Conservation (phyloP, 768 basidiomycete genomes). For the Cystofilobasidium ferigula region DNA sequence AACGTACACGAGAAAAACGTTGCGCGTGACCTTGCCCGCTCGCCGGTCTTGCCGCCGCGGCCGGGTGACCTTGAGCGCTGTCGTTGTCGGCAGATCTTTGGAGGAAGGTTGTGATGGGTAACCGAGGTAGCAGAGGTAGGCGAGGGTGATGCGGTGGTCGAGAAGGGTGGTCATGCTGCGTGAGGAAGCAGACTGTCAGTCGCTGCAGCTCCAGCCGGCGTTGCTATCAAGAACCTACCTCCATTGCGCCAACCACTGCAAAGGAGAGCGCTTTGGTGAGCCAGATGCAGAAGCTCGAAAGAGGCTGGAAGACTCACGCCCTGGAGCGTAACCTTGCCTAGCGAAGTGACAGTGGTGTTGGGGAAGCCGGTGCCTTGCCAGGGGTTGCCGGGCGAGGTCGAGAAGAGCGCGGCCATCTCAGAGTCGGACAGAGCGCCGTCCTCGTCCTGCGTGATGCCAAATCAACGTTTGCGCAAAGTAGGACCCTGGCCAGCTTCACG, state of each 20-base stretch:
- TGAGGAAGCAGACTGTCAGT: not conserved
- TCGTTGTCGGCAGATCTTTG: slow-evolving; percentile 45
- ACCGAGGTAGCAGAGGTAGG: slow-evolving; percentile 91
- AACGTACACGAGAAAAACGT: slow-evolving; percentile 82
- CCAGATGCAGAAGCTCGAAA: no score
- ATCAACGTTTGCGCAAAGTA: no score
- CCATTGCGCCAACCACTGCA: slow-evolving; percentile 96
- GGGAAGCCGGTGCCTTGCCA: slow-evolving; percentile 87
- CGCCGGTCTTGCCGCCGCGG: slow-evolving; percentile 72
- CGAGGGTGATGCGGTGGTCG: slow-evolving; percentile 81
- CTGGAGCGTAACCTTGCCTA: slow-evolving; percentile 76
- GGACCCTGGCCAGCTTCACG: no score
- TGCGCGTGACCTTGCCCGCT: slow-evolving; percentile 76
- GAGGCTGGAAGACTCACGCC: slow-evolving; percentile 38
- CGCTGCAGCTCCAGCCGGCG: not conserved
- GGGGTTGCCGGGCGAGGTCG: slow-evolving; percentile 92
- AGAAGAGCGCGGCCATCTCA: slow-evolving; percentile 80
- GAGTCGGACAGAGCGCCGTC: slow-evolving; percentile 77
- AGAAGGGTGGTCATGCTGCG: slow-evolving; percentile 88
- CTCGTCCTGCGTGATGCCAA: slow-evolving; percentile 54
- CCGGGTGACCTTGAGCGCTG: slow-evolving; percentile 71
- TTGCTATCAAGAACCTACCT: slow-evolving; percentile 49
- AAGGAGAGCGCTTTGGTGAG: no score
- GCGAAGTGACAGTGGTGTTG: slow-evolving; percentile 71
- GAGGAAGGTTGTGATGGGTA: slow-evolving; percentile 43